Evolutionary conservation across 139 green algal species (phyloP).

Genomic region (Tetradesmus obliquus): DNA sequence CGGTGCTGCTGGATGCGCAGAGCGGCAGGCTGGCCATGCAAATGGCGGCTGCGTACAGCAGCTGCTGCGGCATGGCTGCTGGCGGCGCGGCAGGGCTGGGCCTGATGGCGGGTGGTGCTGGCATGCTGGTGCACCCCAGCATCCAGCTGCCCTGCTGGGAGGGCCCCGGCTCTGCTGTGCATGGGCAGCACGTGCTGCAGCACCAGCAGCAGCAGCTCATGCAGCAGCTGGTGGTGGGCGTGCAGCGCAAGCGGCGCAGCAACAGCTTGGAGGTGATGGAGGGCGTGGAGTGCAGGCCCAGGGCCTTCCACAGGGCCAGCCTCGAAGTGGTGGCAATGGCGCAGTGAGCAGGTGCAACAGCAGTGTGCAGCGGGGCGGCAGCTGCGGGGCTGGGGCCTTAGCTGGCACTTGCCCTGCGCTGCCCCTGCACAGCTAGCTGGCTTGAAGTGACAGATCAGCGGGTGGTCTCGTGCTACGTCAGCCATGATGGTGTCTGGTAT

Average conservation of each 20-base stretch:
- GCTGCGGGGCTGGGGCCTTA: background rate
- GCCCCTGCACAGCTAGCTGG: background rate
- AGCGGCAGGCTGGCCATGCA: slow-evolving; percentile 26
- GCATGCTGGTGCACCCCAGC: background rate
- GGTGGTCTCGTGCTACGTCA: background rate
- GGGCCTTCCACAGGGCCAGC: slow-evolving; percentile 31
- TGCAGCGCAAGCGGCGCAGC: slow-evolving; percentile 46
- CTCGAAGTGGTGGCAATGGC: slow-evolving; percentile 41
- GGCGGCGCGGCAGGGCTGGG: background rate
- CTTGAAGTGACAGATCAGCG: background rate
- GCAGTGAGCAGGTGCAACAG: background rate
- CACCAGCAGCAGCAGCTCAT: slow-evolving; percentile 46
- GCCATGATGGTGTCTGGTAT: background rate
- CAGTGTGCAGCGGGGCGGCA: background rate
- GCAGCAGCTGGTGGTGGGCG: background rate
- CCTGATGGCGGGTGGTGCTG: slow-evolving; percentile 1
- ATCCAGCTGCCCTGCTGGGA: slow-evolving; percentile 39
- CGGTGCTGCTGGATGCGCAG: slow-evolving; percentile 32
- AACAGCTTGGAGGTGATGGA: slow-evolving; percentile 22
- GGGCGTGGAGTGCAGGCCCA: slow-evolving; percentile 11
- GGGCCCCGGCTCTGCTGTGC: slow-evolving; percentile 19
- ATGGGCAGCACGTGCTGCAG: slow-evolving; percentile 25
- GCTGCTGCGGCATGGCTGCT: slow-evolving; percentile 5
- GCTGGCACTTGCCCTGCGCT: background rate
- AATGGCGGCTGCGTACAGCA: slow-evolving; percentile 34